A percentile compares a stretch with the other conserved stretches of the same genome.
Evolutionary conservation across 208 protist genomes (phyloP).

Genomic region (Herpetomonas samuelpessoai): DNA sequence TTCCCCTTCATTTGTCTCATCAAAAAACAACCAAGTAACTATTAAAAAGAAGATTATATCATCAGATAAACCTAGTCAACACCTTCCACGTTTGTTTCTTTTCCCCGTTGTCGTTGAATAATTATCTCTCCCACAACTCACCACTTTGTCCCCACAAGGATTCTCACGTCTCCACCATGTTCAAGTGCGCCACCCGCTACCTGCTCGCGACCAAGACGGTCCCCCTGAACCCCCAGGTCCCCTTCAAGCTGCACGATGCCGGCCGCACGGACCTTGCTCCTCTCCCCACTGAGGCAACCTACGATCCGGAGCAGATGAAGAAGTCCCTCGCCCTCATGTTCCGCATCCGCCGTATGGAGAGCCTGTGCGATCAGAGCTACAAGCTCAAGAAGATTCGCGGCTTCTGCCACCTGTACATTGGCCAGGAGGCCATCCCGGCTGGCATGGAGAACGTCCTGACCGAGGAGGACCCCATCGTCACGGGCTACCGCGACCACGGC

Average conservation of each 20-base stretch:
- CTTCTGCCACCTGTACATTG: slow-evolving; percentile 99
- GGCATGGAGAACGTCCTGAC: slow-evolving; percentile 93
- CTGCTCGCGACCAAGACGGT: slow-evolving; percentile 73
- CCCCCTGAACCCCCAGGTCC: slow-evolving; percentile 61
- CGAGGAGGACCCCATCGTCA: slow-evolving; percentile 93
- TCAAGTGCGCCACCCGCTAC: slow-evolving; percentile 54
- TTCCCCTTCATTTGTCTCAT: too few species aligned
- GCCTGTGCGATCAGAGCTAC: slow-evolving; percentile 94
- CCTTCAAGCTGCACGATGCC: slow-evolving; percentile 73
- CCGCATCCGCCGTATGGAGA: slow-evolving; percentile 94
- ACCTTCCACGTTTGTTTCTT: too few species aligned
- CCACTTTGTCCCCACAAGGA: too few species aligned
- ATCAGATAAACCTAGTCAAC: too few species aligned
- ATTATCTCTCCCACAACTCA: too few species aligned
- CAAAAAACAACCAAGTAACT: too few species aligned
- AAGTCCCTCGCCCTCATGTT: slow-evolving; percentile 87
- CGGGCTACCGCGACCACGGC: slow-evolving; percentile 96
- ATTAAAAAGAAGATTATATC: too few species aligned
- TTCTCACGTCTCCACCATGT: too few species aligned
- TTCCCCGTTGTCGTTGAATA: too few species aligned
- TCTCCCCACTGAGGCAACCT: slow-evolving; percentile 66
- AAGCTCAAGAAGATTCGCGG: slow-evolving; percentile 96
- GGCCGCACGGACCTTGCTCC: slow-evolving; percentile 64
- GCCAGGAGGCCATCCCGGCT: slow-evolving; percentile 95
- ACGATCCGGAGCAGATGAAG: slow-evolving; percentile 76